These are phyloP conservation scores for Geotrichum candidum DNA, from an alignment of 1,139 yeast species.

Conservation along the genomic window DNA sequence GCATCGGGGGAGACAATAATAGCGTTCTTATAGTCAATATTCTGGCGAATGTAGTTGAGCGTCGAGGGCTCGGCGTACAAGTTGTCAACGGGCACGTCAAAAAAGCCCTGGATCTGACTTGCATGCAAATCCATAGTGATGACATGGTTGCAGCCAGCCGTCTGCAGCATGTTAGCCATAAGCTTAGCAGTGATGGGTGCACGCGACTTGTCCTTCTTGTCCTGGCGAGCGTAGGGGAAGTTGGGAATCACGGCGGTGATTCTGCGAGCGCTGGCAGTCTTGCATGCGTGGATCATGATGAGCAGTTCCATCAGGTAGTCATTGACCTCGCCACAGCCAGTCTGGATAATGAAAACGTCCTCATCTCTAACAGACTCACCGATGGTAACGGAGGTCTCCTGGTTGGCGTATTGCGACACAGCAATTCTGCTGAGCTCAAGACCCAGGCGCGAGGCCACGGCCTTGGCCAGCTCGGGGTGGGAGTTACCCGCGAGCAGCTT, in stretches of 20 bases:
- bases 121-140: constrained; percentile 98
- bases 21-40: constrained; percentile 53
- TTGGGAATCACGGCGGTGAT: constrained; percentile 93
- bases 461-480: constrained; percentile 80
- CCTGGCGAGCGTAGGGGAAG: constrained; percentile 98
- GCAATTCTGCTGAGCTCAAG: constrained; percentile 38
- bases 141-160: constrained; percentile 95
- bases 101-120: constrained; percentile 99
- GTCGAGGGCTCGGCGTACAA: constrained; percentile 93
- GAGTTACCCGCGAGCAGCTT: constrained; percentile 84
- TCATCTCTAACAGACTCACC: constrained; percentile 96
- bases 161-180: constrained; percentile 88
- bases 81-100: constrained; percentile 92
- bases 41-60: constrained; percentile 73
- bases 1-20: constrained; percentile 96
- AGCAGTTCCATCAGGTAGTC: constrained; percentile 81
- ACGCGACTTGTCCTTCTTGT: constrained; percentile 89
- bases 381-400: constrained; percentile 85
- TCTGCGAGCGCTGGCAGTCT: constrained; percentile 88
- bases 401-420: constrained; percentile 46
- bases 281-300: constrained; percentile 90
- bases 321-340: constrained; percentile 84
- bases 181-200: constrained; percentile 96
- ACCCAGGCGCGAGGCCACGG: constrained; percentile 57
- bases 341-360: constrained; percentile 81